Evolutionary conservation across 495 filamentous ascomycete genomes (phyloP).

Genomic region (Annulohypoxylon bovei): DNA sequence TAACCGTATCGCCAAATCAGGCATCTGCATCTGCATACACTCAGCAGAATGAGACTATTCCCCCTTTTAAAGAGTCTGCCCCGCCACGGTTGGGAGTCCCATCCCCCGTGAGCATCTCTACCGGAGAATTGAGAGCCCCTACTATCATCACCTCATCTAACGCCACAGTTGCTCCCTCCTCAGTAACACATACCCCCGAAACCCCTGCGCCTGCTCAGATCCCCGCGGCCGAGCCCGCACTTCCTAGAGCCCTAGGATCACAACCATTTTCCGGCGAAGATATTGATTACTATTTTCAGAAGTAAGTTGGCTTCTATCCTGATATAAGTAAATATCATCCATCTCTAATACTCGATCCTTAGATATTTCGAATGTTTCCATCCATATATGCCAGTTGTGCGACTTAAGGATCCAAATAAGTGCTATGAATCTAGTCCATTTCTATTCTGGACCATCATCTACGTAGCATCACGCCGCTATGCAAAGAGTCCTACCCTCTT

Average conservation of each 20-base stretch:
- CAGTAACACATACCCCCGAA: constrained; percentile 36
- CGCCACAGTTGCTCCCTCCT: constrained; percentile 26
- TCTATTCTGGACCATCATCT: constrained; percentile 59
- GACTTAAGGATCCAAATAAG: constrained; percentile 51
- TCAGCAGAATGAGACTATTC: constrained; percentile 21
- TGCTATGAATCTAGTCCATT: constrained; percentile 51
- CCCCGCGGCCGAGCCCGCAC: constrained; percentile 26
- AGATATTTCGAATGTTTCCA: constrained; percentile 57
- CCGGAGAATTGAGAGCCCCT: constrained; percentile 29
- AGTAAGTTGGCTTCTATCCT: constrained; percentile 36
- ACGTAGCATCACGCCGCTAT: constrained; percentile 54
- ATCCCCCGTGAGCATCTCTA: constrained; percentile 37
- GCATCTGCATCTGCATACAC: constrained; percentile 6
- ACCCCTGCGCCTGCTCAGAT: constrained; percentile 17
- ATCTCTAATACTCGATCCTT: constrained; percentile 1
- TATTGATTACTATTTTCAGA: constrained; percentile 58
- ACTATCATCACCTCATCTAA: constrained; percentile 3
- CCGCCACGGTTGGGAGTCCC: constrained; percentile 33
- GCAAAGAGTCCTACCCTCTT: constrained; percentile 53
- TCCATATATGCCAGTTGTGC: constrained; percentile 55
- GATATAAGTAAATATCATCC: neutral
- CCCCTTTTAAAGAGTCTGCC: constrained; percentile 31
- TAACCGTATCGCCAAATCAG: constrained; percentile 24
- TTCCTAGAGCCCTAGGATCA: constrained; percentile 54
- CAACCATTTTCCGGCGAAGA: constrained; percentile 58